Conservation (phyloP, 169 alveolate genomes). For the Amoebophrya sp. region DNA sequence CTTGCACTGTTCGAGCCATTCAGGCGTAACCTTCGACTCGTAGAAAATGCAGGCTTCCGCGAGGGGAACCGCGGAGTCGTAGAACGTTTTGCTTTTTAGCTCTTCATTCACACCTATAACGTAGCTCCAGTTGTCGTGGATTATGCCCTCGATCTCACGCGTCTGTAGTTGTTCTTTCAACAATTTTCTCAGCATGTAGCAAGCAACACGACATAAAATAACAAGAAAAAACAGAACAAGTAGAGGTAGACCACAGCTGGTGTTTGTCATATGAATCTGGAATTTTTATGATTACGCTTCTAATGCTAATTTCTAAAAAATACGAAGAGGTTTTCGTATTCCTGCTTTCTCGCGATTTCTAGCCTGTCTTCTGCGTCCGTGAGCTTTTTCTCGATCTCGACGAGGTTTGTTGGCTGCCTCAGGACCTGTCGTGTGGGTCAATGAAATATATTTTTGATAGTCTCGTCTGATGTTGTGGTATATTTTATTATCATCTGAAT, state of each 20-base stretch:
- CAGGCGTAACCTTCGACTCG: background rate
- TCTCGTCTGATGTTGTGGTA: too few species aligned
- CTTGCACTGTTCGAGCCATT: slow-evolving; percentile 2
- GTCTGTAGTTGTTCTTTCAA: background rate
- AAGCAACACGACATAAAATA: too few species aligned
- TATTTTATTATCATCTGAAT: too few species aligned
- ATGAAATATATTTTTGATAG: too few species aligned
- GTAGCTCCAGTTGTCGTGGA: background rate
- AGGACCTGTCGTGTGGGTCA: background rate
- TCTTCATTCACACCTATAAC: background rate
- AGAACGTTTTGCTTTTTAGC: background rate
- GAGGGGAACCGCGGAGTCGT: background rate
- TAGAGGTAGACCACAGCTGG: too few species aligned
- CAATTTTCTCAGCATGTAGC: too few species aligned
- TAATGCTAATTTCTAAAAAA: too few species aligned
- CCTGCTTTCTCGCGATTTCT: background rate
- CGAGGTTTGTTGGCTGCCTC: background rate
- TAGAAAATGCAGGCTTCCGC: slow-evolving; percentile 21
- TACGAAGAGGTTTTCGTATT: background rate
- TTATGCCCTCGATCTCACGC: background rate
- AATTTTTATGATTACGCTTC: too few species aligned
- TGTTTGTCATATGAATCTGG: too few species aligned
- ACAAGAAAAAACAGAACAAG: too few species aligned
- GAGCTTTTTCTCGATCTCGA: background rate
- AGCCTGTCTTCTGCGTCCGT: background rate